These are phyloP conservation scores for Tricholoma matsutake DNA, from an alignment of 768 basidiomycete genomes.

Conservation along the genomic window DNA sequence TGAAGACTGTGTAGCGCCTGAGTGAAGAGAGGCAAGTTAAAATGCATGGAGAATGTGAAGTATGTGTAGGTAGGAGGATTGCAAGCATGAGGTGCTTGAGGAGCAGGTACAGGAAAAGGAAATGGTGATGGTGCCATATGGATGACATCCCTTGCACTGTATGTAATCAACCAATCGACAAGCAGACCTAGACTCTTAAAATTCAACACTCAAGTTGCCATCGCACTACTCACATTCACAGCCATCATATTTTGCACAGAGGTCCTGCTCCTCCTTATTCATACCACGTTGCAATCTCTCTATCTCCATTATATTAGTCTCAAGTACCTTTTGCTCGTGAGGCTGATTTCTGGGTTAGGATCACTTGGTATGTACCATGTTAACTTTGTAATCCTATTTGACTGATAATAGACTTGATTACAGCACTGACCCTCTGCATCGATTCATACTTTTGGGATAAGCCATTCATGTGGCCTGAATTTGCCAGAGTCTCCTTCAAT, in stretches of 20 bases:
- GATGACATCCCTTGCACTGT: too few relatives aligned
- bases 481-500: constrained; percentile 78
- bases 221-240: constrained; percentile 63
- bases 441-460: constrained; percentile 88
- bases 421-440: constrained; percentile 59
- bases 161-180: too few relatives aligned
- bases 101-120: too few relatives aligned
- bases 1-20: too few relatives aligned
- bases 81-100: too few relatives aligned
- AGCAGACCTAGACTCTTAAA: constrained; percentile 33
- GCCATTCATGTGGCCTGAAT: constrained; percentile 83
- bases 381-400: too few relatives aligned
- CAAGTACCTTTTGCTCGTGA: constrained; percentile 42
- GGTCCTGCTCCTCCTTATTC: constrained; percentile 61
- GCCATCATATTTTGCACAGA: constrained; percentile 80
- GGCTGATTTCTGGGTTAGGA: constrained; percentile 41
- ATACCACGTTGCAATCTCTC: constrained; percentile 56
- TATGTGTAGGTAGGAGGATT: too few relatives aligned
- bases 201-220: constrained; percentile 34
- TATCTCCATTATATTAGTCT: constrained; percentile 40
- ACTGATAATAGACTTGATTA: neutral
- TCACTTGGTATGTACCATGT: constrained; percentile 50
- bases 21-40: too few relatives aligned
- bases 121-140: too few relatives aligned
- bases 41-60: too few relatives aligned